Conservation (phyloP, 192 early-diverging fungal genomes). For the Paraglomus brasilianum region DNA sequence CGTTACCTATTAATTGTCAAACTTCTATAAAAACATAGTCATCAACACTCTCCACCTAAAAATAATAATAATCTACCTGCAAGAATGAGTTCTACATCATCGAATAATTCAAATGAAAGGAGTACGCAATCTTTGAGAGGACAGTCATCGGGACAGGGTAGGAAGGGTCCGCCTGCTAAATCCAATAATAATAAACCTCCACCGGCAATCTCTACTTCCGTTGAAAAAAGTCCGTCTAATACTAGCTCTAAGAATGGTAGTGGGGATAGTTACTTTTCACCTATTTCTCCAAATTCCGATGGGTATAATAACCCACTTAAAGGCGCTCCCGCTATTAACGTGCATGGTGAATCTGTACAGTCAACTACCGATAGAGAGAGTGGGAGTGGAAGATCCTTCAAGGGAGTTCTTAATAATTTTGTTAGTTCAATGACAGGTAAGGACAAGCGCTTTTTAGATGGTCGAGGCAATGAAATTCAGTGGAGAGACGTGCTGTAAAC, state of each 20-base stretch:
- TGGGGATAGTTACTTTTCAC: slow-evolving; percentile 31
- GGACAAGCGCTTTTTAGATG: neutral
- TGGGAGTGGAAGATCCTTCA: slow-evolving; percentile 44
- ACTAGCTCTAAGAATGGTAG: slow-evolving; percentile 28
- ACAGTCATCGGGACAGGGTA: neutral
- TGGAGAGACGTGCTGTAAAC: neutral
- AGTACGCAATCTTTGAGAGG: too few relatives aligned
- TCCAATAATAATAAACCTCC: slow-evolving; percentile 20
- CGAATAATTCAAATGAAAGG: slow-evolving; percentile 1
- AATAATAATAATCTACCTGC: too few relatives aligned
- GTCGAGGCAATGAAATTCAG: neutral
- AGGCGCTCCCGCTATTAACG: slow-evolving; percentile 35
- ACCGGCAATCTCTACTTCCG: neutral
- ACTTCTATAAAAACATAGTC: too few relatives aligned
- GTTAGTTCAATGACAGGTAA: slow-evolving; percentile 52
- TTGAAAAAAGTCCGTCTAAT: neutral
- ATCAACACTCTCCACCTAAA: slow-evolving; percentile 29
- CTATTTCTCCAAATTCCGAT: slow-evolving; percentile 31
- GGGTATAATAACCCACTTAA: slow-evolving; percentile 34
- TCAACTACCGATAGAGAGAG: slow-evolving; percentile 26
- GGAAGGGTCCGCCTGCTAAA: slow-evolving; percentile 6
- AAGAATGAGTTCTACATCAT: slow-evolving; percentile 9
- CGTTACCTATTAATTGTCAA: too few relatives aligned
- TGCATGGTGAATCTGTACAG: slow-evolving; percentile 33
- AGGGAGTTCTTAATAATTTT: slow-evolving; percentile 55